Conservation (phyloP, 139 green algal species). For the Nannochloris sp. region DNA sequence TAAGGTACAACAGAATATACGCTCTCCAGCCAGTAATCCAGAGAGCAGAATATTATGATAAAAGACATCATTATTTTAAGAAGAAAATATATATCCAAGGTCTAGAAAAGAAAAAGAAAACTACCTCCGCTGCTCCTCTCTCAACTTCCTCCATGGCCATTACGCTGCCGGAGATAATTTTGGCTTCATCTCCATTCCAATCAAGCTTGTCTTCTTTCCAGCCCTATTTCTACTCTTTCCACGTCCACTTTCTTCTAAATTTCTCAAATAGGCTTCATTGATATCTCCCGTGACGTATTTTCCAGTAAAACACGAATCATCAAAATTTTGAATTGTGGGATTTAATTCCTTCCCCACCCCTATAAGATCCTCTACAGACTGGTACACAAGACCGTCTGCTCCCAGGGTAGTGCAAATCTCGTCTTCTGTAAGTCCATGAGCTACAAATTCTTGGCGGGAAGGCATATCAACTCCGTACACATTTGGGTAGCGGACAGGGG, state of each 20-base stretch:
- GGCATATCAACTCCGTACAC: conserved; percentile 99
- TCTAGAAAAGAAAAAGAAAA: background rate
- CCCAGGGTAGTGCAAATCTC: conserved; percentile 66
- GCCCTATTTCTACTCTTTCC: conserved; percentile 15
- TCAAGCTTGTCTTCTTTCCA: background rate
- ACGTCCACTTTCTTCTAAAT: conserved; percentile 55
- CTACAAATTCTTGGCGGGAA: conserved; percentile 87
- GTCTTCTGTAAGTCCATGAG: conserved; percentile 68
- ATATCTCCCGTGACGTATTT: conserved; percentile 79
- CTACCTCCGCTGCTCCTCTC: background rate
- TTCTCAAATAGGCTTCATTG: conserved; percentile 69
- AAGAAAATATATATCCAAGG: background rate
- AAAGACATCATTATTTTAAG: no score
- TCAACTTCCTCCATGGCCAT: background rate
- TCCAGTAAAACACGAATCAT: conserved; percentile 91
- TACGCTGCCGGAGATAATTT: background rate
- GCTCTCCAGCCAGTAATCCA: no score
- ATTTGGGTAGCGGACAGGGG: conserved; percentile 91
- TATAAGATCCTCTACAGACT: conserved; percentile 76
- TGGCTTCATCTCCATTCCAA: background rate
- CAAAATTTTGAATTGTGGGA: conserved; percentile 74
- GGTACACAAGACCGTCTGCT: conserved; percentile 92
- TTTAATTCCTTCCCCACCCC: conserved; percentile 69
- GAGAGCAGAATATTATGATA: no score
- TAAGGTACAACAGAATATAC: no score